A percentile compares a stretch with the other conserved stretches of the same genome.
Conservation (phyloP, 2,329 filamentous ascomycete species). For the Ophiostoma populinum region DNA sequence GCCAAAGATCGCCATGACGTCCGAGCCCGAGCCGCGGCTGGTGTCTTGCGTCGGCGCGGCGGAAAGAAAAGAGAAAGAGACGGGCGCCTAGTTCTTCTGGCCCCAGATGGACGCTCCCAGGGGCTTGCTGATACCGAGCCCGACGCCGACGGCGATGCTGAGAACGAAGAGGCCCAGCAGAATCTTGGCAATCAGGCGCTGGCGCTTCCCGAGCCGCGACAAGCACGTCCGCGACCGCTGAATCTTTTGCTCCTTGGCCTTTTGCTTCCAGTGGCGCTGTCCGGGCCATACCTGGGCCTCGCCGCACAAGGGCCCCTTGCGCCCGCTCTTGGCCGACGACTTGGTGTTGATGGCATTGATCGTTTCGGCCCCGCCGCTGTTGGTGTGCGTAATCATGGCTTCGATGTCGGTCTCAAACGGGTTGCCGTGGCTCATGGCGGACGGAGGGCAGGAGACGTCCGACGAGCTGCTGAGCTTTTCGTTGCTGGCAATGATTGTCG, state of each 20-base stretch:
- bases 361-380: not conserved
- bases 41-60: no score
- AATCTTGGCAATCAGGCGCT: conserved; percentile 36
- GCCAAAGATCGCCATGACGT: no score
- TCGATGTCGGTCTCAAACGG: conserved; percentile 43
- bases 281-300: conserved; percentile 44
- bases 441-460: conserved; percentile 27
- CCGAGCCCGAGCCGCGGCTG: no score
- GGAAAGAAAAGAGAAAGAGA: no score
- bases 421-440: conserved; percentile 21
- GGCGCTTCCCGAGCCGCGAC: conserved; percentile 34
- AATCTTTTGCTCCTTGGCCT: conserved; percentile 39
- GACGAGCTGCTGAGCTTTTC: conserved; percentile 11
- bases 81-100: not conserved
- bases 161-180: conserved; percentile 33
- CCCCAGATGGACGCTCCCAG: conserved; percentile 41
- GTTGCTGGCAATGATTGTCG: conserved; percentile 11
- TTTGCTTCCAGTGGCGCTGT: conserved; percentile 40
- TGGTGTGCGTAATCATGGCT: conserved; percentile 25
- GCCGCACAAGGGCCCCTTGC: conserved; percentile 12
- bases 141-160: conserved; percentile 36
- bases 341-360: conserved; percentile 18
- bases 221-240: conserved; percentile 34
- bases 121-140: conserved; percentile 43
- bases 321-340: not conserved